phyloP scores from a whole-genome alignment of 78 protist species.

The Speleostelium caveatum region DNA sequence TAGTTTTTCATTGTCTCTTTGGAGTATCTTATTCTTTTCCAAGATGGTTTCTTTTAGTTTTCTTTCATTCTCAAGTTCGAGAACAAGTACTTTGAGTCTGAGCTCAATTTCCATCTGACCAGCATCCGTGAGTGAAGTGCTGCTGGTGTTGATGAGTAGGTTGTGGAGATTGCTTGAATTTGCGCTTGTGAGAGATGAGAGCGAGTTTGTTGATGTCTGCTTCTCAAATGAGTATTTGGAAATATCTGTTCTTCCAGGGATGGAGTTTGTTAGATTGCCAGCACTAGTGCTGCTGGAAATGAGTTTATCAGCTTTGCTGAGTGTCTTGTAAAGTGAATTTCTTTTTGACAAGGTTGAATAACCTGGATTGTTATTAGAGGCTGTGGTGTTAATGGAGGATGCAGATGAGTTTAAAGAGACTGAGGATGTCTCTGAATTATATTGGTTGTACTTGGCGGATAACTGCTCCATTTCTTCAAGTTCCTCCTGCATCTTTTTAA shows the following conservation, averaged over 20 bases:
- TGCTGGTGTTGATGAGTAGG: neutral
- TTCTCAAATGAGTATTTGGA: neutral
- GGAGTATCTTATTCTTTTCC: neutral
- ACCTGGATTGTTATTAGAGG: neutral
- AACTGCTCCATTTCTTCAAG: conserved; percentile 61
- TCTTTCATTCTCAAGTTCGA: conserved; percentile 46
- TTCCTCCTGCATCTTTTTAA: conserved; percentile 57
- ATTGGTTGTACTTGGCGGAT: neutral
- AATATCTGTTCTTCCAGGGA: neutral
- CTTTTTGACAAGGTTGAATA: neutral
- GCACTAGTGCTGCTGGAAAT: too few relatives aligned
- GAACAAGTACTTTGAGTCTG: neutral
- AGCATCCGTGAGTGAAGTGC: neutral
- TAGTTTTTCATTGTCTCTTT: neutral
- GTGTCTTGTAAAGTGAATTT: neutral
- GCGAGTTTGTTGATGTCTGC: neutral
- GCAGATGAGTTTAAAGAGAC: neutral
- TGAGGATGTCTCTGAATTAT: neutral
- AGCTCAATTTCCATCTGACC: neutral
- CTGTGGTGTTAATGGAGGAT: neutral
- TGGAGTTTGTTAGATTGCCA: too few relatives aligned
- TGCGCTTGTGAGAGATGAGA: neutral
- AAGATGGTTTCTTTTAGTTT: neutral
- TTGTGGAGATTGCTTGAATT: neutral
- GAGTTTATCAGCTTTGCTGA: too few relatives aligned